Conservation (phyloP, 164 flowering plant genomes). For the Hamamelis virginiana region DNA sequence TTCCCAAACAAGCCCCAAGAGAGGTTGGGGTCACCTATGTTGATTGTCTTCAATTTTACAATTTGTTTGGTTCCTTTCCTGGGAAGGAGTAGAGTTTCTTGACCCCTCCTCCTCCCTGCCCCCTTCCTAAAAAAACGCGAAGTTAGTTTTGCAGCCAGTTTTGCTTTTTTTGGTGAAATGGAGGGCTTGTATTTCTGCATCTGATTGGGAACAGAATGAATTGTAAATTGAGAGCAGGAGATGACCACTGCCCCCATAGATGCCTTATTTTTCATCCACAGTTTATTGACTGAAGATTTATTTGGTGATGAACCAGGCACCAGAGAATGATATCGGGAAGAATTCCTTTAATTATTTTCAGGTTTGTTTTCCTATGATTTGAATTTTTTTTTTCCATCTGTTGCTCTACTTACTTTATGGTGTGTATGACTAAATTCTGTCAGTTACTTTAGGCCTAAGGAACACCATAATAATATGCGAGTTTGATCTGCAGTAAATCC, state of each 20-base stretch:
- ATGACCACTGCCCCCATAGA: neutral
- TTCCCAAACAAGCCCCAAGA: neutral
- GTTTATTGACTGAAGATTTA: neutral
- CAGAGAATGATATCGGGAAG: constrained; percentile 94
- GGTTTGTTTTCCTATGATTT: constrained; percentile 42
- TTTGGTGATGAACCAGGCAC: constrained; percentile 46
- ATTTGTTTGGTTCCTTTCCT: too few relatives aligned
- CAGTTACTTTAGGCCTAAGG: neutral
- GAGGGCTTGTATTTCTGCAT: too few relatives aligned
- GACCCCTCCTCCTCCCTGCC: too few relatives aligned
- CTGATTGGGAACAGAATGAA: neutral
- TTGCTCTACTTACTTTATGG: neutral
- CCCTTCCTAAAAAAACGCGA: too few relatives aligned
- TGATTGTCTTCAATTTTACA: too few relatives aligned
- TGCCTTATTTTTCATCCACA: neutral
- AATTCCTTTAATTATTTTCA: constrained; percentile 88
- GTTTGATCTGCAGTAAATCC: too few relatives aligned
- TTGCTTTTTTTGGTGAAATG: too few relatives aligned
- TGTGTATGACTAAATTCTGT: neutral
- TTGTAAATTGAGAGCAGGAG: neutral
- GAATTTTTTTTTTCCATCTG: neutral
- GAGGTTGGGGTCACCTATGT: neutral
- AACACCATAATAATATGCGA: neutral
- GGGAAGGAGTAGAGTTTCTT: too few relatives aligned
- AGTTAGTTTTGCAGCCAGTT: too few relatives aligned